Percentiles rank a stretch among this genome's conserved stretches.
Conservation (phyloP, 1,284 basidiomycete species). For the Cryptococcus wingfieldii region DNA sequence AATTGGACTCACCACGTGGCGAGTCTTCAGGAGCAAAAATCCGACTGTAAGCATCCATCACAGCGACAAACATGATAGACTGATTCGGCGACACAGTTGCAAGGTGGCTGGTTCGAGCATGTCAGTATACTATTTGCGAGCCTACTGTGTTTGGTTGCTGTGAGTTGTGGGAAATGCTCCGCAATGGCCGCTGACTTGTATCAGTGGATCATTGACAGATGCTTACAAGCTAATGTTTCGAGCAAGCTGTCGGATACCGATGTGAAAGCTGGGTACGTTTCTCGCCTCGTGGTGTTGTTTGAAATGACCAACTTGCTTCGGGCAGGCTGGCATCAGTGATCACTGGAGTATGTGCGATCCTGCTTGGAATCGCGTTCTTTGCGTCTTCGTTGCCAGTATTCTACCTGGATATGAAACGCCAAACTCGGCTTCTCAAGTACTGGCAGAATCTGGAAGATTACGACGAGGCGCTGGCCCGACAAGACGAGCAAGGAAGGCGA, state of each 20-base stretch:
- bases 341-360: constrained; percentile 10
- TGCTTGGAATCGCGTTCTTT: constrained; percentile 12
- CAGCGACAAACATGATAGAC: no score
- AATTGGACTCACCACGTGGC: constrained; percentile 13
- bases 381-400: constrained; percentile 19
- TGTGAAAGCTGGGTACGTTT: constrained; percentile 14
- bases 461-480: constrained; percentile 6
- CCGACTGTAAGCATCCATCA: constrained; percentile 1
- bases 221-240: constrained; percentile 8
- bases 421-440: constrained; percentile 10
- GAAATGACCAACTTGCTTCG: background rate
- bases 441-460: constrained; percentile 14
- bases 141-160: constrained; percentile 13
- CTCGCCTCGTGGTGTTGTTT: background rate
- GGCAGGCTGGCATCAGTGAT: constrained; percentile 13
- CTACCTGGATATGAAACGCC: constrained; percentile 17
- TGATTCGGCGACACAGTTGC: constrained; percentile 1
- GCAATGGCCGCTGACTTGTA: background rate
- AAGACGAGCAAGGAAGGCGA: background rate
- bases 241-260: constrained; percentile 6
- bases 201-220: constrained; percentile 25
- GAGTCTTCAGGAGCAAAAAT: constrained; percentile 10
- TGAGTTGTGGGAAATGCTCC: constrained; percentile 3
- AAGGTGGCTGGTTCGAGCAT: constrained; percentile 24
- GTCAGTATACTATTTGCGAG: constrained; percentile 10